These are phyloP conservation scores for Citrus unshiu DNA, from an alignment of 345 rosid species.

Conservation along the genomic window DNA sequence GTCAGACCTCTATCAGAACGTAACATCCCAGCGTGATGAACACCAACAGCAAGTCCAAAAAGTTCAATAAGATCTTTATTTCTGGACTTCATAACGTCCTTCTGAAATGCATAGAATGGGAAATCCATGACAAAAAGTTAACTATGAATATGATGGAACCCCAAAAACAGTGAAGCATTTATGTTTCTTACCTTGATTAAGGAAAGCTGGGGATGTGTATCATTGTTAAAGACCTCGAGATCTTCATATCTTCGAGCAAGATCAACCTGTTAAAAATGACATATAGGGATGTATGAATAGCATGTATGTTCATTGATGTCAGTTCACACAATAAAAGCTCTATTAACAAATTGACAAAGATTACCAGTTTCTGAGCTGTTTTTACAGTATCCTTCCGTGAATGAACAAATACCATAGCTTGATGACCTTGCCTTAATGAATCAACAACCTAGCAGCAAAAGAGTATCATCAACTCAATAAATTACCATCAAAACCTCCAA, in stretches of 20 bases:
- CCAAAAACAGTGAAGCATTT: conserved; percentile 8
- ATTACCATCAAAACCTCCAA: conserved; percentile 16
- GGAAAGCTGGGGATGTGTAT: conserved; percentile 66
- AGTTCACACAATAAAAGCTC: not conserved
- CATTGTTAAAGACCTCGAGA: conserved; percentile 60
- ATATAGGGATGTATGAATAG: not conserved
- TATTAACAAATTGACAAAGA: conserved; percentile 3
- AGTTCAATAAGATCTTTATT: conserved; percentile 87
- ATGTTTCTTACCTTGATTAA: conserved; percentile 54
- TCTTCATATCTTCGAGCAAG: conserved; percentile 66
- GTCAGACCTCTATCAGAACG: conserved; percentile 93
- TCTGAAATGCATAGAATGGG: conserved; percentile 44
- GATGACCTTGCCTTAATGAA: conserved; percentile 89
- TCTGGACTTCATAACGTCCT: conserved; percentile 88
- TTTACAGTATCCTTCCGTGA: conserved; percentile 95
- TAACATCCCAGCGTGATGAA: conserved; percentile 99
- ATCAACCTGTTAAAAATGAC: conserved; percentile 58
- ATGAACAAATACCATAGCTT: conserved; percentile 97
- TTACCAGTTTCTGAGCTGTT: conserved; percentile 91
- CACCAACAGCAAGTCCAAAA: conserved; percentile 68
- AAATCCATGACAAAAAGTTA: conserved; percentile 15
- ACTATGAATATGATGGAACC: not conserved
- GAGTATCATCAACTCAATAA: conserved; percentile 17
- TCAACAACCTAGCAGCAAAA: conserved; percentile 65
- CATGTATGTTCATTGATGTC: not conserved